phyloP scores from a whole-genome alignment of 1,139 yeast species.

The Pichia sp. region DNA sequence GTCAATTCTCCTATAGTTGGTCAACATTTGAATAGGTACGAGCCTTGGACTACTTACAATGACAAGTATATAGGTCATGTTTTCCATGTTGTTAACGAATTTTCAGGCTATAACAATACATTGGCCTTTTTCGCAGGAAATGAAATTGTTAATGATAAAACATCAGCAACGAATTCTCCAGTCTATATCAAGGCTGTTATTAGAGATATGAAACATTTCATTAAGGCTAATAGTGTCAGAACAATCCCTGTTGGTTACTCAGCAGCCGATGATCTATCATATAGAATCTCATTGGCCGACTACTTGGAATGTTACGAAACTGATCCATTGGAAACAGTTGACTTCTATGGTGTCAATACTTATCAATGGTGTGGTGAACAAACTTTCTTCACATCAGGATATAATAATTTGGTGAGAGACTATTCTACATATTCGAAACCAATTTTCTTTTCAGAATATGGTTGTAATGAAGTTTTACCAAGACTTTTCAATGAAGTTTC shows the following conservation, averaged over 20 bases:
- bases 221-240: constrained; percentile 54
- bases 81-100: constrained; percentile 76
- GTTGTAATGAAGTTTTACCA: constrained; percentile 83
- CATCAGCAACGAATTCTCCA: constrained; percentile 68
- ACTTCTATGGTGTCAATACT: constrained; percentile 91
- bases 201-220: constrained; percentile 77
- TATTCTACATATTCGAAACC: constrained; percentile 70
- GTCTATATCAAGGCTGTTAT: constrained; percentile 71
- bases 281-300: constrained; percentile 69
- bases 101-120: constrained; percentile 80
- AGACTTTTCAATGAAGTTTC: constrained; percentile 76
- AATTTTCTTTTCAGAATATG: constrained; percentile 85
- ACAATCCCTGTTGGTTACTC: constrained; percentile 89
- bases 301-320: constrained; percentile 73
- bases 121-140: constrained; percentile 94
- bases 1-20: constrained; percentile 80
- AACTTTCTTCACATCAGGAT: constrained; percentile 78
- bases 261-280: constrained; percentile 86
- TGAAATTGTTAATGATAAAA: constrained; percentile 78
- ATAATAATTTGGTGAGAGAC: constrained; percentile 65
- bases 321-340: constrained; percentile 59
- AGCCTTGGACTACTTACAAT: constrained; percentile 83
- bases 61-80: constrained; percentile 66
- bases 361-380: constrained; percentile 98
- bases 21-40: constrained; percentile 79